Evolutionary conservation across 768 basidiomycete species (phyloP), one percentile per base, ranked within the genome.

Genomic region (Termitomyces sp.): DNA sequence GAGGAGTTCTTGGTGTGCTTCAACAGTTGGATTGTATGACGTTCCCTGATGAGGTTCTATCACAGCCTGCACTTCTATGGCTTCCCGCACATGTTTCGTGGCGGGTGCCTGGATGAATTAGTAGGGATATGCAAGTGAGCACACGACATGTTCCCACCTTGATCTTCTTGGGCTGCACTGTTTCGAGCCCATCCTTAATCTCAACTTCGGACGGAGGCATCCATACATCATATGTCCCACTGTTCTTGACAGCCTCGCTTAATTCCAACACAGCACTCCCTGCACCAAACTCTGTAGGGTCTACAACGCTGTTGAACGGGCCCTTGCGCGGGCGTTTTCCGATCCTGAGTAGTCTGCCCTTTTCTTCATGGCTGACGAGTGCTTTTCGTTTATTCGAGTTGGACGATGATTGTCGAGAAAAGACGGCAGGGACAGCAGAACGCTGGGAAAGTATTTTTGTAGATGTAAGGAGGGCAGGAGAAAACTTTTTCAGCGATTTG

Each of bases 21-120:
- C 78, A 1, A 81, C 83, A 0, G 86, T 84, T 0, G 95, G 95
- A 69, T 97, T 97, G 69, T 98, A 98, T 18, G 93, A 95, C 3
- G 88, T 82, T 20, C 95, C 95, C 35, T 84, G 84, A 63, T 91
- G 91, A 0, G 95, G 95, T 3, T 85, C 74, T 1, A 75, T 65
- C 0, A 93, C 82, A 0, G 91, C 88, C 1, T 88, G 83, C 0
- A 89, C 63, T 9, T 81, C 77, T 60, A 92, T 92, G 23, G 70
- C 57, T 23, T 82, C 82, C 46, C 71, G 79, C 0, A 80, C 79
- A 56, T 81, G 77, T 10, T 69, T 67, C 3, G 76, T 69, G 0
- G 74, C 64, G 6, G 87, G 87, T 46, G 81, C 74, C 85, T 88
- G 41, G 60, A 2, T 33, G 26, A 50, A 13, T 40, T 18, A 40